Base-by-base conservation (phyloP, 192 early-diverging fungal genomes). In the Backusella luteola region DNA sequence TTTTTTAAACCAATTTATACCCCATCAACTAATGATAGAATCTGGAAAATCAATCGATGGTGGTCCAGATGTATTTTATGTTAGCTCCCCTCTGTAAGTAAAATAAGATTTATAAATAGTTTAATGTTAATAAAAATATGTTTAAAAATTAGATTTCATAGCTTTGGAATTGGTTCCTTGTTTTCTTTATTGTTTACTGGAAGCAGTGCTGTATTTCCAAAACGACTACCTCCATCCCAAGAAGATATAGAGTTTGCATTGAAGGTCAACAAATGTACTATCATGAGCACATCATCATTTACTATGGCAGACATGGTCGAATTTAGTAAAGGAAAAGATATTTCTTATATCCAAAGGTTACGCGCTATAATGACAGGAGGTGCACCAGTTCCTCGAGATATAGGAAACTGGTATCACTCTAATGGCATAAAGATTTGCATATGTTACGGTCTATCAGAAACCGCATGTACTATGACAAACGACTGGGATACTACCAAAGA, bases 121-220 rank as follows among this genome's bases (percentile, higher is more conserved):
- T 69, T 11, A 3, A n/a, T 19, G 41, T 35, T n/a, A 34, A 39
- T 69, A 69, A 7, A 38, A 7, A 38, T 36, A 19, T 39, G 1
- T 21, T 15, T 21, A 35, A 5, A 69, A 17, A 56, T n/a, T 73
- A 73, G 71, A 15, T 73, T 52, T n/a, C 71, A 73, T 35, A 34
- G 32, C 6, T 73, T 53, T 19, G 44, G 71, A 11, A 6, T 73
- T 4, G 42, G 19, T 53, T 14, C 46, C 4, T 17, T 49, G 17
- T 73, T 73, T 49, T 29, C 21, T 15, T 2, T 46, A 34, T 8
- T 52, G 2, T 34, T 29, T 35, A 26, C 19, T 17, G 71, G 71
- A 19, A 46, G 44, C 19, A 73, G 42, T 29, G 29, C 19, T 2
- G 71, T 73, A n/a, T 73, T 73, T 53, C 15, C 34, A 32, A 46